Base-by-base conservation (phyloP, 2,329 filamentous ascomycete genomes). In the Pseudonectria foliicola region DNA sequence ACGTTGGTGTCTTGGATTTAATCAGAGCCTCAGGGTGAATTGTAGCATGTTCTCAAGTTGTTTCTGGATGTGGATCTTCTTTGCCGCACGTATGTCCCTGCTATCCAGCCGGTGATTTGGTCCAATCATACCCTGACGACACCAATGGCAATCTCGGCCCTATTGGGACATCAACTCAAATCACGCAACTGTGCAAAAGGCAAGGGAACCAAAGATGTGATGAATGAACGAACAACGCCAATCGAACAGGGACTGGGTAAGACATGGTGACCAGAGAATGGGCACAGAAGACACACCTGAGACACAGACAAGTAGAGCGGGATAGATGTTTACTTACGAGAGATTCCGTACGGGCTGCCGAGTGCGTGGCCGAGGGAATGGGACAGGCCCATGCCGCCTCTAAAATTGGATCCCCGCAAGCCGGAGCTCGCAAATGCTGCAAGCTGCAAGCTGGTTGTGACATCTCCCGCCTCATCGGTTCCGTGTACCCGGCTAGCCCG, bases 401-500 rank as follows among this genome's bases (percentile, higher is more conserved):
- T 35, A 30, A 48, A 46, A 25, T 48, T 44, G 34, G 41, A 44
- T 10, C 45, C 45, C 12, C 43, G 43, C 25, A 48, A 37, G 4
- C 45, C 45, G n/a, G 45, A 46, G 29, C 41, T 48, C 13, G 45
- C 43, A 41, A 48, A 48, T 13, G 43, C 43, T 27, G 45, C 45
- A 18, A 48, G 41, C 27, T 48, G 43, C 28, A 48, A 39, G 32
- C 39, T 37, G 2, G 45, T 48, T 10, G 35, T 48, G 25, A 44
- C 25, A 10, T 48, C 24, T 11, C 37, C 18, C 16, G 31, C 41
- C 7, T 35, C 35, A 6, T 39, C 40, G 18, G 35, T 35, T 15
- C 41, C 41, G 7, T 46, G 43, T 3, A 39, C 13, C 2, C 26
- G 13, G 25, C 37, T 42, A 8, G 37, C 43, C 5, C 21, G 25